A percentile compares a stretch with the other conserved stretches of the same genome.
phyloP scores from a whole-genome alignment of 2,329 filamentous ascomycete species.

The Botrytis galanthina region DNA sequence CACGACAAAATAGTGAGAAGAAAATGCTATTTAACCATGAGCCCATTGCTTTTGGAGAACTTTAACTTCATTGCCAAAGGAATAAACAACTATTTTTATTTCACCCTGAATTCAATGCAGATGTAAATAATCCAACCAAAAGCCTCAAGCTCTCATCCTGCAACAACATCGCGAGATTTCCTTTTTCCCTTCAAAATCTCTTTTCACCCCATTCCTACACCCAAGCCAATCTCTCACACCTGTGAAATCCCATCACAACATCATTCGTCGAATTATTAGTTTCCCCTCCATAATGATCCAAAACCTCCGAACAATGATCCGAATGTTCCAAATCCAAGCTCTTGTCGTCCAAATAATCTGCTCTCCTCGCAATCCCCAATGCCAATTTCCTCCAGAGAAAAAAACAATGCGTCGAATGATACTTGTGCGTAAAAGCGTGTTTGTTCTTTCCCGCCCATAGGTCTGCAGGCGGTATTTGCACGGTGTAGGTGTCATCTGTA shows the following conservation, averaged over 20 bases:
- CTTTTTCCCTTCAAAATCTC: not conserved
- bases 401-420: conserved; percentile 9
- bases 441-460: conserved; percentile 10
- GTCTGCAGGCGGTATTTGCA: not conserved
- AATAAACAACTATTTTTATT: not conserved
- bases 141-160: not conserved
- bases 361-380: not conserved
- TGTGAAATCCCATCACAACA: conserved; percentile 10
- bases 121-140: too few relatives aligned
- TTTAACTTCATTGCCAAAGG: too few relatives aligned
- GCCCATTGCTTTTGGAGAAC: too few relatives aligned
- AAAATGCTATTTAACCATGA: not conserved
- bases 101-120: not conserved
- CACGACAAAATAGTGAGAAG: not conserved
- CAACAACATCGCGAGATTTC: not conserved
- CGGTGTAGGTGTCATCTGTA: not conserved
- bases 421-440: conserved; percentile 1
- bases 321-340: conserved; percentile 3
- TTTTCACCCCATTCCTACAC: not conserved
- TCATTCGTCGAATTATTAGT: conserved; percentile 9
- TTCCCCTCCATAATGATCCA: conserved; percentile 14
- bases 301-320: conserved; percentile 10
- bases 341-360: conserved; percentile 7
- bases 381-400: conserved; percentile 12
- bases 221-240: conserved; percentile 10